phyloP scores from a whole-genome alignment of 495 filamentous ascomycete genomes.

The Penicillium egyptiacum region DNA sequence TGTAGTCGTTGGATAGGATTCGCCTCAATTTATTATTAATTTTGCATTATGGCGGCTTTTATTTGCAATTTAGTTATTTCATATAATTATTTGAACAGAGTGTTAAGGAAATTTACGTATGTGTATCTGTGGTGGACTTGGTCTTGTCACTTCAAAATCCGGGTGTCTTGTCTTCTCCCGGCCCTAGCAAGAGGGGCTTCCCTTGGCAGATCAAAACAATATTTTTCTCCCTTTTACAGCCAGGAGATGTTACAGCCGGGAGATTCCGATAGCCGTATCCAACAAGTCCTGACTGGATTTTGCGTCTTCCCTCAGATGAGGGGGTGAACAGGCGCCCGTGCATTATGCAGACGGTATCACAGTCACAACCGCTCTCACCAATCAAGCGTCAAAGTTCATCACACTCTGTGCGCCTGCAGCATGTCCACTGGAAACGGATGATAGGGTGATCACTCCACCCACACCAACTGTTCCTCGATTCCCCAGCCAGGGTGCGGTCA shows the following conservation, averaged over 20 bases:
- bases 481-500: constrained; percentile 1
- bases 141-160: neutral
- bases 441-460: constrained; percentile 16
- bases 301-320: neutral
- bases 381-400: constrained; percentile 25
- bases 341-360: constrained; percentile 41
- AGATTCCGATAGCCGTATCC: neutral
- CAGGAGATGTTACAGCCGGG: too few relatives aligned
- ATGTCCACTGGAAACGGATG: constrained; percentile 14
- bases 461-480: constrained; percentile 14
- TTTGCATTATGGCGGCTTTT: constrained; percentile 7
- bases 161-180: neutral
- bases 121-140: neutral
- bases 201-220: neutral
- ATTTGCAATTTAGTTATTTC: neutral
- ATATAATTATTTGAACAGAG: neutral
- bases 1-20: constrained; percentile 1
- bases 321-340: constrained; percentile 20
- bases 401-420: constrained; percentile 26
- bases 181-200: constrained; percentile 1
- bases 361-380: constrained; percentile 40
- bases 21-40: neutral
- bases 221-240: neutral
- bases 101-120: neutral
- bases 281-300: neutral